Evolutionary conservation across 768 basidiomycete genomes (phyloP), one percentile per base, ranked within the genome.

Genomic region (Russula olivacea): DNA sequence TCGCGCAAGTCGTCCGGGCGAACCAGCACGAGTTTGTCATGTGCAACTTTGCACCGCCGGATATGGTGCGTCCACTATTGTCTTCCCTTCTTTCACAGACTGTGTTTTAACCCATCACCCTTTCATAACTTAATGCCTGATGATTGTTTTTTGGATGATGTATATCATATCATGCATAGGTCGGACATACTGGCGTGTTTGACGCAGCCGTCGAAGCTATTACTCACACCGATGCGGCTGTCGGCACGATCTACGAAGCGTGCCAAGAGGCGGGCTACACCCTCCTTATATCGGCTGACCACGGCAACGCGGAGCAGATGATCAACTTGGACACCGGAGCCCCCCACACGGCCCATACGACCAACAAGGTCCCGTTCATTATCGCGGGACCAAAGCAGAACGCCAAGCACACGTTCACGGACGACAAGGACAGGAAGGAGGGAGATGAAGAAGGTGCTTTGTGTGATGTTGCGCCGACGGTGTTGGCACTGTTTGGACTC

Each of bases 41-140:
- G 93, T 96, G 93, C 79, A 97, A 96, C 77, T 97, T 96, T 74
- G 94, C 94, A 4, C 94, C 94, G 40, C 94, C 94, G 4, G 94
- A 98, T 71, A 96, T 97, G 94, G 94, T 88, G 53, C 43, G 75
- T 72, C 48, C 36, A 55, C 49, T 17, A 32, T 36, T 21, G 36
- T 40, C 36, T 50, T 49, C 34, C 15, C 54, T 12, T 14, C 11
- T n/a, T 14, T 45, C 19, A 34, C 23, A 11, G 36, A 4, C 47
- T 8, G 23, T 36, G 30, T 38, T n/a, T 49, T 15, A 25, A 48
- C 14, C 5, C n/a, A 10, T n/a, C n/a, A 21, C 23, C 15, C 25
- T 17, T 49, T 17, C 25, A 28, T 28, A 12, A 45, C 8, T 3
- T 19, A 25, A 48, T 49, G 14, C 23, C 28, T 23, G 45, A 4